Base-by-base conservation (phyloP, 73 alveolate genomes). In the Paramecium pentaurelia region DNA sequence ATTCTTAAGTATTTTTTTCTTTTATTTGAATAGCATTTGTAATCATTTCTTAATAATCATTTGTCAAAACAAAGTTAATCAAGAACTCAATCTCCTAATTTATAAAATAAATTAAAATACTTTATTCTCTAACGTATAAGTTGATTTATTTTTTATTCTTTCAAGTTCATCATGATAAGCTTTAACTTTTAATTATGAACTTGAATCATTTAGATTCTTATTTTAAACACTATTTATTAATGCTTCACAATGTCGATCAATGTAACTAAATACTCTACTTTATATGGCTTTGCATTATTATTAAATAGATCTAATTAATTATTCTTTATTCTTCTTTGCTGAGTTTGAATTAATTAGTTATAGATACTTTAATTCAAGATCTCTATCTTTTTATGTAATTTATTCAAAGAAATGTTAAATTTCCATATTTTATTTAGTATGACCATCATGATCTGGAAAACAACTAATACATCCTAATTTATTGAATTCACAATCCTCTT, bases 371-470 rank as follows among this genome's bases (percentile, higher is more conserved):
- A 45, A 25, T 47, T 80, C 91, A 22, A 49, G 36, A 22, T 80
- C 37, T 28, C 58, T 80, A 25, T 80, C 91, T 36, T 80, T 80
- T 27, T 80, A 27, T 3, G 42, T 10, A 28, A 80, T 25, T 25
- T 80, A 45, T 6, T 80, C 91, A 80, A 80, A 47, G 34, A 80
- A 80, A 38, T 27, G 12, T 25, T 80, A n/a, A 2, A 80, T 80
- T 27, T 80, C 91, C 44, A 80, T 42, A 47, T 80, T 80, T 80
- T 80, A 47, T 80, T 36, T 80, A 18, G 91, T 80, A 32, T 80
- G 91, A 4, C 91, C 91, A 47, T 80, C 91, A 25, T 80, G 91
- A 45, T 80, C 91, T 22, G 91, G 91, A 80, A 80, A 80, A 47
- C 91, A 80, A 20, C 32, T 20, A 22, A 80, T 32, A 80, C 91